phyloP scores from a whole-genome alignment of 164 flowering plant genomes.

The Liquidambar formosana region DNA sequence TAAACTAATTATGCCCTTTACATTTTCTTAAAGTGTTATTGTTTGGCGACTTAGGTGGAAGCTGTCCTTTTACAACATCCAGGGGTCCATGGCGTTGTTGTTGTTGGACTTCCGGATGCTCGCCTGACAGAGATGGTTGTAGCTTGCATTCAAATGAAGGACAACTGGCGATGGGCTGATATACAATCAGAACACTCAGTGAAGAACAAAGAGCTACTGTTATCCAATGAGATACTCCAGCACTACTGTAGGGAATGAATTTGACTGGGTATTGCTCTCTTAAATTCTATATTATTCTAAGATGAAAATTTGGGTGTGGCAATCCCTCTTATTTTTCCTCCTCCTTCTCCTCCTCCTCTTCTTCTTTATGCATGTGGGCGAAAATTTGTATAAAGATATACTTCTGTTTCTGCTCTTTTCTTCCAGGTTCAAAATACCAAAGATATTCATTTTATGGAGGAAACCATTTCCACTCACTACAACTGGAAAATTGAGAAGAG shows the following conservation, averaged over 20 bases:
- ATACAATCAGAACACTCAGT: background rate
- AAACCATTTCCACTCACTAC: slow-evolving; percentile 69
- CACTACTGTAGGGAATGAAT: slow-evolving; percentile 51
- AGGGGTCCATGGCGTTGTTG: slow-evolving; percentile 51
- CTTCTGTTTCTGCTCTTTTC: slow-evolving; percentile 5
- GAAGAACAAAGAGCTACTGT: slow-evolving; percentile 7
- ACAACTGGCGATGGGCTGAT: slow-evolving; percentile 65
- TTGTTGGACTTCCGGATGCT: slow-evolving; percentile 67
- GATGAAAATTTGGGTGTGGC: background rate
- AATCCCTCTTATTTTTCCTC: background rate
- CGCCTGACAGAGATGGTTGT: slow-evolving; percentile 77
- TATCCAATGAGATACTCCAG: slow-evolving; percentile 52
- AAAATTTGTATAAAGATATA: background rate
- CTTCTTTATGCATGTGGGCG: too few relatives aligned
- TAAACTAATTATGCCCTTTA: too few relatives aligned
- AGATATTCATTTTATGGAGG: slow-evolving; percentile 54
- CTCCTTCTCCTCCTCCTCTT: background rate
- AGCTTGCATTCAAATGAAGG: slow-evolving; percentile 59
- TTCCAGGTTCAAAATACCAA: slow-evolving; percentile 90
- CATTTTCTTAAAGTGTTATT: background rate
- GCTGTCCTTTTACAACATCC: slow-evolving; percentile 63
- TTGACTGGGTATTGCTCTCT: slow-evolving; percentile 57
- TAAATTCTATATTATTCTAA: background rate
- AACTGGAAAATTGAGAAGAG: slow-evolving; percentile 73
- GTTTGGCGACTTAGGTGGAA: slow-evolving; percentile 62